These are phyloP conservation scores for Trichaptum fuscoviolaceum DNA, from an alignment of 768 basidiomycete genomes.

Conservation along the genomic window DNA sequence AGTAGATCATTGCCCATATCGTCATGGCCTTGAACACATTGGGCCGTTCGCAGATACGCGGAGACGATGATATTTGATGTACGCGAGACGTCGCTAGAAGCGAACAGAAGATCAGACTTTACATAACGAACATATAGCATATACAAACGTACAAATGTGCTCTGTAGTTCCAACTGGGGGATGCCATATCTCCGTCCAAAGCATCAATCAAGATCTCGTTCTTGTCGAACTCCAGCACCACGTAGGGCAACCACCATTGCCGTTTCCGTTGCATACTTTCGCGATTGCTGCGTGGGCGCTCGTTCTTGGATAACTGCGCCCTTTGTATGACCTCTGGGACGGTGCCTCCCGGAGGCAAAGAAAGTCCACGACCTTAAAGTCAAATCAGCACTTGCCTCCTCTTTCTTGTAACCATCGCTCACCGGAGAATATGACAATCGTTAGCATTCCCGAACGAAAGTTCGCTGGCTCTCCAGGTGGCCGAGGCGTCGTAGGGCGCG, in stretches of 20 bases:
- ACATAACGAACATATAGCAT: conserved; percentile 5
- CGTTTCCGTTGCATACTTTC: conserved; percentile 92
- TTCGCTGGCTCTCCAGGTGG: conserved; percentile 23
- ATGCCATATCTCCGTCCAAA: conserved; percentile 85
- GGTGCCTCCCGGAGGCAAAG: conserved; percentile 69
- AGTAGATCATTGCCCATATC: conserved; percentile 98
- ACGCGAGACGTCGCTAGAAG: conserved; percentile 84
- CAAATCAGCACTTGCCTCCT: conserved; percentile 1
- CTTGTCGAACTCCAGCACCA: conserved; percentile 97
- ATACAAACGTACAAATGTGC: conserved; percentile 77
- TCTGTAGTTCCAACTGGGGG: conserved; percentile 93
- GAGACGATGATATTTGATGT: conserved; percentile 89
- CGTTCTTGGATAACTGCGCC: conserved; percentile 41
- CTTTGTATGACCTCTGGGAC: conserved; percentile 83
- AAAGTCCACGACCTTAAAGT: conserved; percentile 69
- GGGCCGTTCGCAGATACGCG: conserved; percentile 82
- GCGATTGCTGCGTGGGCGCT: conserved; percentile 61
- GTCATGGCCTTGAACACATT: conserved; percentile 65
- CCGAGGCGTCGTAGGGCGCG: conserved; percentile 75
- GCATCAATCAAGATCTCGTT: conserved; percentile 97
- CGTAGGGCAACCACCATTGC: conserved; percentile 93
- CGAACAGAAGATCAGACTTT: conserved; percentile 10
- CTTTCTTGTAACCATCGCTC: conserved; percentile 17
- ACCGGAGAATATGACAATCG: conserved; percentile 94
- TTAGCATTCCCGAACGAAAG: conserved; percentile 86